A percentile compares a stretch with the other conserved stretches of the same genome.
Conservation (phyloP, 164 flowering plant species). For the Buxus sempervirens region DNA sequence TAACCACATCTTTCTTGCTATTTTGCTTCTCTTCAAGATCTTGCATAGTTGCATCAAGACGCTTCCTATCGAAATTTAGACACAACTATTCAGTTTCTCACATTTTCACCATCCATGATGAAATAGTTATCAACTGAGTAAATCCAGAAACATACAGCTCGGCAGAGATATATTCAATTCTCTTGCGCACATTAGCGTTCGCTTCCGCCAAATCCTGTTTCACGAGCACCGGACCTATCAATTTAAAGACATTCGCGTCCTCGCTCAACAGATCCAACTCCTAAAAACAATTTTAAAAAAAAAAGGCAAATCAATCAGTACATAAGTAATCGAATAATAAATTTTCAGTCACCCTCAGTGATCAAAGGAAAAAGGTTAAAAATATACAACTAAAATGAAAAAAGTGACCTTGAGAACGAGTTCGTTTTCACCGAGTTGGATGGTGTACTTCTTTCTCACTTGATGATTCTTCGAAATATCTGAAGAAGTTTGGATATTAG, state of each 20-base stretch:
- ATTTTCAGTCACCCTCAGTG: neutral
- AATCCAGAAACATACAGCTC: constrained; percentile 62
- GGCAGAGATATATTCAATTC: constrained; percentile 92
- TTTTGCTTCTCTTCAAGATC: constrained; percentile 90
- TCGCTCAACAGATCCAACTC: constrained; percentile 87
- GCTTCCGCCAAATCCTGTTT: constrained; percentile 99
- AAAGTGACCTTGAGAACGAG: constrained; percentile 81
- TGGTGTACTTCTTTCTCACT: constrained; percentile 92
- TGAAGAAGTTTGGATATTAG: constrained; percentile 15
- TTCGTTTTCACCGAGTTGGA: constrained; percentile 97
- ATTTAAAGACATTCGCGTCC: constrained; percentile 82
- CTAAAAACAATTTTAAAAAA: constrained; percentile 40
- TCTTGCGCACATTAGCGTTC: constrained; percentile 89
- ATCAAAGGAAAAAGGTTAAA: neutral
- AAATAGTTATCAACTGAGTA: neutral
- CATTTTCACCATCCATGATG: neutral
- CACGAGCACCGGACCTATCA: constrained; percentile 97
- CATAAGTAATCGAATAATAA: neutral
- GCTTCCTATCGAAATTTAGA: constrained; percentile 51
- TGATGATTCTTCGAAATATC: constrained; percentile 91
- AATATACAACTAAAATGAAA: neutral
- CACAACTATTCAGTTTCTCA: neutral
- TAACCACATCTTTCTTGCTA: constrained; percentile 81
- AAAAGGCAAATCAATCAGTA: neutral
- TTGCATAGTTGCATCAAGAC: constrained; percentile 83